Percentiles rank a stretch among this genome's conserved stretches.
Evolutionary conservation across 2,329 filamentous ascomycete genomes (phyloP).

Genomic region (Diaporthe humulicola): DNA sequence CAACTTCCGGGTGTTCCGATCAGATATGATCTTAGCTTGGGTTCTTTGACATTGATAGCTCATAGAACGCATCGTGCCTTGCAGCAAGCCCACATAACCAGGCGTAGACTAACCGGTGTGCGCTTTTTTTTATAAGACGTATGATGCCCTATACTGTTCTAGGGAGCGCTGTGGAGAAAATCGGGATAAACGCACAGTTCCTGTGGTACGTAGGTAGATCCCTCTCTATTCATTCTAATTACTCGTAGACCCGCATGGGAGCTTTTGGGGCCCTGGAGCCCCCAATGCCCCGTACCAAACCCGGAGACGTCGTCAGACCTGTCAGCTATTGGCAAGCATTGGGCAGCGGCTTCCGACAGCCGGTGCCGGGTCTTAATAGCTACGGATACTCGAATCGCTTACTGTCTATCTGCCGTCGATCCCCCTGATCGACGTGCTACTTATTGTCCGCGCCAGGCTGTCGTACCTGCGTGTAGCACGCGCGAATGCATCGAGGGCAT

Average conservation of each 20-base stretch:
- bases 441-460: conserved; percentile 23
- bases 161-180: background rate
- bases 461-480: conserved; percentile 24
- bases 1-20: background rate
- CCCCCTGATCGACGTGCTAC: conserved; percentile 34
- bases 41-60: background rate
- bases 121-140: background rate
- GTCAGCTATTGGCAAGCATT: background rate
- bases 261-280: background rate
- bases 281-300: too few relatives aligned
- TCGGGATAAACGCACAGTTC: background rate
- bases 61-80: background rate
- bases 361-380: background rate
- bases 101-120: background rate
- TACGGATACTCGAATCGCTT: conserved; percentile 18
- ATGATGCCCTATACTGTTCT: background rate
- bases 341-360: conserved; percentile 17
- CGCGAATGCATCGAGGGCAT: conserved; percentile 6
- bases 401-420: conserved; percentile 26
- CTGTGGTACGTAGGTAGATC: conserved; percentile 10
- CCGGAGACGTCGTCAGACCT: background rate
- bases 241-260: background rate
- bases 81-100: background rate
- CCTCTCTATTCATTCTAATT: conserved; percentile 18
- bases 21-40: background rate